Conservation (phyloP, 2,329 filamentous ascomycete genomes). For the Cladosporium colombiae region DNA sequence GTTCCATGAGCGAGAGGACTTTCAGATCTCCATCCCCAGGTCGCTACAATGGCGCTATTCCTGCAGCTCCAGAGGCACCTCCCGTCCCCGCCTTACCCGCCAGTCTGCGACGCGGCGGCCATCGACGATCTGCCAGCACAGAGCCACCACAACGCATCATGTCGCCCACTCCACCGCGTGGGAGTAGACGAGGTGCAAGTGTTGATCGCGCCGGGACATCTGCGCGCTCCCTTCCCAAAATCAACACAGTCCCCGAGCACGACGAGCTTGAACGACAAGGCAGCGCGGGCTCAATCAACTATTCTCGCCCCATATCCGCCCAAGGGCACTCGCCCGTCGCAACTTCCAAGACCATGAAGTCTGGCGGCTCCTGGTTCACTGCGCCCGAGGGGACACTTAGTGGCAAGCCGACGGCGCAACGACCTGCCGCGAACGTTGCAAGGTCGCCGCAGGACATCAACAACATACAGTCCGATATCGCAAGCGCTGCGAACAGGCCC, state of each 20-base stretch:
- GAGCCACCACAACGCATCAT: slow-evolving; percentile 51
- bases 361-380: slow-evolving; percentile 57
- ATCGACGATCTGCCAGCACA: slow-evolving; percentile 52
- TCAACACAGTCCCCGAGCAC: slow-evolving; percentile 42
- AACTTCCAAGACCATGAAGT: slow-evolving; percentile 24
- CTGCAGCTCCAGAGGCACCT: slow-evolving; percentile 51
- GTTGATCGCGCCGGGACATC: slow-evolving; percentile 31
- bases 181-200: slow-evolving; percentile 37
- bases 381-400: slow-evolving; percentile 60
- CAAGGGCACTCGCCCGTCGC: slow-evolving; percentile 27
- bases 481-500: slow-evolving; percentile 26
- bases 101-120: slow-evolving; percentile 30
- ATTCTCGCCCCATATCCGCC: slow-evolving; percentile 56
- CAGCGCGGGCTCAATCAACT: slow-evolving; percentile 50
- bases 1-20: slow-evolving; percentile 85
- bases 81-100: slow-evolving; percentile 71
- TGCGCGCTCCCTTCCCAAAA: slow-evolving; percentile 26
- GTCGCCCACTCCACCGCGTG: slow-evolving; percentile 44
- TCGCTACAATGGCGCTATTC: slow-evolving; percentile 38
- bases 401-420: slow-evolving; percentile 13
- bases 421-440: background rate
- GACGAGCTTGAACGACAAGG: slow-evolving; percentile 44
- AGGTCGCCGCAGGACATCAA: slow-evolving; percentile 13
- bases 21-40: slow-evolving; percentile 75
- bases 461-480: slow-evolving; percentile 1